Base-by-base conservation (phyloP, 305 asterid species). In the Fraxinus albicans region DNA sequence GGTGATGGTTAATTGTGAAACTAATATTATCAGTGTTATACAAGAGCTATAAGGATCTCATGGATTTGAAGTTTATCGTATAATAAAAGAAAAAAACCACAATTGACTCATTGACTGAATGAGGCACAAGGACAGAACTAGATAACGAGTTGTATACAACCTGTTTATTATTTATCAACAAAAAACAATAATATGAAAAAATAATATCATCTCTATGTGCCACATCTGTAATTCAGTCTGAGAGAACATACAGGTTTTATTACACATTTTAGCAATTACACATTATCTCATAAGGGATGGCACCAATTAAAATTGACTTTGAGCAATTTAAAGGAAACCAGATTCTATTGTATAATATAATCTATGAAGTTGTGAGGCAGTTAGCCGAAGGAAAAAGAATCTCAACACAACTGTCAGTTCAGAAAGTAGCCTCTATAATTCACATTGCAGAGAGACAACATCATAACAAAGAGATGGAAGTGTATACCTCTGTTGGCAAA, bases 401-500 rank as follows among this genome's bases (percentile, higher is more conserved):
- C 38, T 77, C 1, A 42, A 77, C 17, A 73, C 19, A 44, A 80
- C 33, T 29, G 33, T 9, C 2, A 33, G 40, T 4, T 23, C 29
- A 17, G 34, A 73, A 47, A 33, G 19, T 21, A 27, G 34, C 38
- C 42, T 50, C 60, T 36, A 25, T 33, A 10, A 35, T 34, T 38
- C 65, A 60, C 63, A 74, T 13, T 65, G 78, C 55, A 75, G 19
- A 85, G 50, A 79, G 53, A 40, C 58, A 73, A 60, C 63, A 77
- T 47, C 35, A 77, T n/a, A 73, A 53, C 73, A 4, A 81, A n/a
- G 80, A 83, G 86, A 72, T 53, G 23, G 42, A 55, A 86, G 70
- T 53, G 58, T 55, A 82, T 84, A 94, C 98, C 96, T 94, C 98
- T n/a, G 97, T 94, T 17, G 98, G 98, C 82, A 95, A 92, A 74